A percentile compares a stretch with the other conserved stretches of the same genome.
Conservation (phyloP, 768 basidiomycete species). For the Leucogyrophana mollusca region DNA sequence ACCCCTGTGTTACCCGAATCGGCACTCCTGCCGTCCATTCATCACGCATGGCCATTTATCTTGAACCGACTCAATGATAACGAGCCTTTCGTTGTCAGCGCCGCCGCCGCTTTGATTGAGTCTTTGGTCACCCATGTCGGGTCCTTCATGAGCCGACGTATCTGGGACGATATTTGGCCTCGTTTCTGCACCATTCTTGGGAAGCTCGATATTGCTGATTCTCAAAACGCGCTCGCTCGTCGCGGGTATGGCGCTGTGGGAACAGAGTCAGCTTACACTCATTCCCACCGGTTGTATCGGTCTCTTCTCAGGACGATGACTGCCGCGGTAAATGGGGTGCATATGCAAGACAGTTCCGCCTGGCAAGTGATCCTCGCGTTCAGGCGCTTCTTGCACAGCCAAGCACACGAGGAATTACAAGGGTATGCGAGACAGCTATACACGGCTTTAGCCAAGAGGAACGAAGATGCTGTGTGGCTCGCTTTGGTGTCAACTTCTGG, state of each 20-base stretch:
- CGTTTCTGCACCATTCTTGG: slow-evolving; percentile 62
- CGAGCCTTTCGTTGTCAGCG: slow-evolving; percentile 78
- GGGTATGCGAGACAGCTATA: slow-evolving; percentile 64
- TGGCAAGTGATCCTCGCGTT: slow-evolving; percentile 84
- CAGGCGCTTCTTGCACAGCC: slow-evolving; percentile 69
- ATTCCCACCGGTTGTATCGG: slow-evolving; percentile 78
- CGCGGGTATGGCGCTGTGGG: slow-evolving; percentile 51
- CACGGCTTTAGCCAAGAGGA: slow-evolving; percentile 51
- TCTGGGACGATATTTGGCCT: slow-evolving; percentile 96
- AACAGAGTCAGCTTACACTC: slow-evolving; percentile 72
- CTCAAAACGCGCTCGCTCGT: slow-evolving; percentile 62
- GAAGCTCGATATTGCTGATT: slow-evolving; percentile 61
- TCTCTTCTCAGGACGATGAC: slow-evolving; percentile 75
- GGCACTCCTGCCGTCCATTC: slow-evolving; percentile 79
- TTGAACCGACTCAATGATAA: slow-evolving; percentile 75
- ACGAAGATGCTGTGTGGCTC: slow-evolving; percentile 86
- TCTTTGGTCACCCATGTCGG: slow-evolving; percentile 69
- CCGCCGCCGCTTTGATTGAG: slow-evolving; percentile 74
- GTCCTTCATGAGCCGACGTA: slow-evolving; percentile 77
- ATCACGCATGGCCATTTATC: slow-evolving; percentile 93
- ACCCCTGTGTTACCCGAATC: slow-evolving; percentile 71
- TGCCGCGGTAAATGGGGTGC: slow-evolving; percentile 62
- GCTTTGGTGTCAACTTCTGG: slow-evolving; percentile 57
- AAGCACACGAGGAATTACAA: slow-evolving; percentile 76
- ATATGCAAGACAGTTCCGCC: slow-evolving; percentile 62